These are phyloP conservation scores for Phlebiopsis flavidoalba DNA, from an alignment of 768 basidiomycete genomes.

Conservation along the genomic window DNA sequence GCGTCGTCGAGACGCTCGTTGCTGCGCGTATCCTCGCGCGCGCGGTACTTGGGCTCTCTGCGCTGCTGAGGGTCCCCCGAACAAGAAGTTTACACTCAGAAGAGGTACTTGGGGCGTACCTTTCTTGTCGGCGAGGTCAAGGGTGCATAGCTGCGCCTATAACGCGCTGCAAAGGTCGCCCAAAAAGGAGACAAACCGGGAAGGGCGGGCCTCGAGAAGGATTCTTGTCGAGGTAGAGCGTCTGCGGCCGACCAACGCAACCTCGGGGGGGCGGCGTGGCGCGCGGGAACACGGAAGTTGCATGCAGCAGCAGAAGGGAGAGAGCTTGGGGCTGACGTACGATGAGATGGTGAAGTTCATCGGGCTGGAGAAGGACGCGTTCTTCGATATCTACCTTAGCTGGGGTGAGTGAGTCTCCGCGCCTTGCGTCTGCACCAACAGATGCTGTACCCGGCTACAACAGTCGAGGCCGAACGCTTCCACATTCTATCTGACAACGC, in stretches of 20 bases:
- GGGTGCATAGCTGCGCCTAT: constrained; percentile 31
- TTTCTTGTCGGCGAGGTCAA: constrained; percentile 21
- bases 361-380: constrained; percentile 48
- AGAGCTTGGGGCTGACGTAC: constrained; percentile 58
- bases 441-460: neutral
- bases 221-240: constrained; percentile 45
- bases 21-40: constrained; percentile 71
- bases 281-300: constrained; percentile 14
- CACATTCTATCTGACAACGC: constrained; percentile 80
- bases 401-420: constrained; percentile 63
- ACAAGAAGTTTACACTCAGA: constrained; percentile 58
- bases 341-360: constrained; percentile 69
- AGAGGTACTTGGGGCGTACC: constrained; percentile 58
- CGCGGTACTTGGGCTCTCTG: constrained; percentile 43
- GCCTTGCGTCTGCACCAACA: neutral
- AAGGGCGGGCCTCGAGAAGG: constrained; percentile 39
- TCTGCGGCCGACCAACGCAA: constrained; percentile 45
- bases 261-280: constrained; percentile 49
- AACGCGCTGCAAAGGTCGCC: constrained; percentile 45
- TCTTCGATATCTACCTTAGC: constrained; percentile 65
- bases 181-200: constrained; percentile 41
- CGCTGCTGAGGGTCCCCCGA: constrained; percentile 7
- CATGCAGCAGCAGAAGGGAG: constrained; percentile 30
- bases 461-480: constrained; percentile 78
- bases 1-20: constrained; percentile 86